Evolutionary conservation across 495 filamentous ascomycete genomes (phyloP), one percentile per base, ranked within the genome.

Genomic region (Penicillium pulvis): DNA sequence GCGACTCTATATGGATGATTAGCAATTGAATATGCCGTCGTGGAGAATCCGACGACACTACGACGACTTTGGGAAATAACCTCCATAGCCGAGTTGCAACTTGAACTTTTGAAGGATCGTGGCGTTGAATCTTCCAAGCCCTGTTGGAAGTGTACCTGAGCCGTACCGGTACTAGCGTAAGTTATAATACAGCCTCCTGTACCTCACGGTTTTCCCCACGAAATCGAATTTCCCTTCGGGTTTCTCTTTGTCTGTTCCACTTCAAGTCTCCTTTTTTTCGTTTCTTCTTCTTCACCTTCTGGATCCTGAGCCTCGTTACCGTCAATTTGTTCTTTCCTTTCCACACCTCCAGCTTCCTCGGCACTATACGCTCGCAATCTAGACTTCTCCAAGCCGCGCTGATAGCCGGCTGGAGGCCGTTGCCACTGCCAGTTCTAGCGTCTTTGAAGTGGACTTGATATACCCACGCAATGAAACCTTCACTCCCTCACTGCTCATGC

Each of bases 391-490:
- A 16, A 39, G 35, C 35, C 35, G 45, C 45, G 14, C 24, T 24
- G 3, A 48, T 48, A 28, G 9, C 23, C 24, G 24, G 23, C 45
- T 24, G 8, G 14, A 48, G 45, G 30, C 9, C 45, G 24, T 24
- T 24, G 23, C 31, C 19, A 41, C 50, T 41, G 30, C 50, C n/a
- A 53, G 8, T 24, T 33, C 36, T 19, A 19, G 51, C 12, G 24
- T 53, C 23, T 41, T 43, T 26, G 33, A 53, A 53, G 51, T 53
- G 51, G 35, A 53, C 33, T 43, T 53, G 17, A 28, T 53, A 26
- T 53, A 16, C 51, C 51, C 51, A 36, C 51, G 51, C 51, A 53
- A 51, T 51, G 49, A 8, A 19, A 51, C 49, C n/a, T 51, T 36
- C 33, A 35, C 49, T 11, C 49, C 49, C 20, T 28, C 30, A 16